Base-by-base conservation (phyloP, 2,329 filamentous ascomycete genomes). In the Neofusicoccum umdonicola region DNA sequence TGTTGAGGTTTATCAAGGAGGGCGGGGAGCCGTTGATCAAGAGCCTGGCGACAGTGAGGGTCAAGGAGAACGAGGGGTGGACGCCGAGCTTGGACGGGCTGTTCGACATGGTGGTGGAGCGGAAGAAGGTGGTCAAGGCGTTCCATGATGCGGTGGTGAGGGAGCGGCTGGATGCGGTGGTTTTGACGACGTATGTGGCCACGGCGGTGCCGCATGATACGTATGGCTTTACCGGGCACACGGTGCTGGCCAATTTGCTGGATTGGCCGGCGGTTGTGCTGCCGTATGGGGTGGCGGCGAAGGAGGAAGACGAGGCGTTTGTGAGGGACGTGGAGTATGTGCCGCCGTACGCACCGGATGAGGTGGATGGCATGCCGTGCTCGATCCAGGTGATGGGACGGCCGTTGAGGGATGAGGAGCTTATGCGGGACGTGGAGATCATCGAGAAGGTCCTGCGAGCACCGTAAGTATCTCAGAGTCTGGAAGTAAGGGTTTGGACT, bases 251-350 rank as follows among this genome's bases (percentile, higher is more conserved):
- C 71, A 88, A 87, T 65, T 22, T 85, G 8, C 68, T 86, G 4
- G 82, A 86, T 80, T 85, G 82, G 68, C 84, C 84, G 3, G 79
- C 82, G 3, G 83, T 80, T 7, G 78, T 84, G 1, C 74, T 86
- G 60, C 81, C 81, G 0, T 81, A 77, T 64, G 74, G 77, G 2
- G 78, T 72, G 15, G 81, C 80, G 1, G 75, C 79, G 0, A 80
- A 79, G 62, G 70, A 73, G 5, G 65, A 77, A 31, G 83, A 84
- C 66, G 71, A 63, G 12, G 65, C 69, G 4, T 78, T 78, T 54
- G 31, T 72, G 19, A 69, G 70, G 35, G 65, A 69, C 1, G 72
- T 73, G 4, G 61, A 52, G 4, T 78, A 78, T 65, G 73, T 77
- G 48, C 77, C 77, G 22, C 67, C 70, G 37, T 80, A 71, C 74